Base-by-base conservation (phyloP, 768 basidiomycete genomes). In the Rhodotorula paludigena region DNA sequence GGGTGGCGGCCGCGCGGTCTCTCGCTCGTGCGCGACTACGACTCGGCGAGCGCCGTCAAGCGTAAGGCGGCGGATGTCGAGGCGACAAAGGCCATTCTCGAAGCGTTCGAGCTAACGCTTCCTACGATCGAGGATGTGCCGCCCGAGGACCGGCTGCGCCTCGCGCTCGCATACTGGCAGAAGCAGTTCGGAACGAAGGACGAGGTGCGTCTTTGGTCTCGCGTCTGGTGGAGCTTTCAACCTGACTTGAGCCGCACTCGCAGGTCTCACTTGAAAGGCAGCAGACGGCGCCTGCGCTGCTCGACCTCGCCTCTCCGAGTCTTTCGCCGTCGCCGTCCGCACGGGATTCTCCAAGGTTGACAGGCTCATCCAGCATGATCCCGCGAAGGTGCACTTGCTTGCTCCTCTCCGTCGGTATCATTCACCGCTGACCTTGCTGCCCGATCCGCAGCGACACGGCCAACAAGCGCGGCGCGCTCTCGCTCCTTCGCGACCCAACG, bases 1-100 rank as follows among this genome's bases (percentile, higher is more conserved):
- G 78, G 82, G 28, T 98, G 94, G 93, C 88, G 86, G 73, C 86
- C 93, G 51, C 84, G 93, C 52, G 90, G 93, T 15, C 83, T 97
- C 35, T 87, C 87, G 2, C 86, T 92, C 16, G 87, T 99, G 35
- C 87, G 94, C 71, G 94, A 97, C 76, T 89, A 90, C 76, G 81
- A 82, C 55, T 83, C 86, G 64, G 79, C 91, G n/a, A 82, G 87
- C 21, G 83, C 82, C 49, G 87, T 85, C 56, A 89, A 91, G 77
- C 81, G 82, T 44, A 83, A 85, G 45, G 85, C 89, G 18, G 91
- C 90, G 4, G 92, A 98, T 76, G 92, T 98, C 1, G 92, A 90
- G 76, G 90, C 89, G 7, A 85, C 92, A 53, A 85, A 89, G 44
- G 87, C 87, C 21, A 84, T 98, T 51, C 79, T 97, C 41, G 79